Evolutionary conservation across 345 rosid species (phyloP).

Genomic region (Populus pruinosa): DNA sequence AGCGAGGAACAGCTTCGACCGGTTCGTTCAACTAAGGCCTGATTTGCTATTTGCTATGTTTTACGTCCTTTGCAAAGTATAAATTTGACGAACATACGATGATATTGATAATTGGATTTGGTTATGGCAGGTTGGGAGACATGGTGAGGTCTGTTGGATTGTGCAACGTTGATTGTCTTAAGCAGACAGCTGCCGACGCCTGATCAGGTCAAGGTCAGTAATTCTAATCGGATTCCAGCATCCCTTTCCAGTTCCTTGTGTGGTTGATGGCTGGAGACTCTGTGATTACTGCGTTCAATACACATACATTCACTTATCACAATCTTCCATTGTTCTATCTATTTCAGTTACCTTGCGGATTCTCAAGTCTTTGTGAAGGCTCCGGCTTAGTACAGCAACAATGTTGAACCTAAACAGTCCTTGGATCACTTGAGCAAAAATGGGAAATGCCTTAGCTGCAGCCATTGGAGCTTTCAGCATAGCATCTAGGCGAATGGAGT

Average conservation of each 20-base stretch:
- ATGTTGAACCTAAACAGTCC: background rate
- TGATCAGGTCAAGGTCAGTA: constrained; percentile 14
- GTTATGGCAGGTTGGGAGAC: constrained; percentile 60
- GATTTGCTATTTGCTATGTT: background rate
- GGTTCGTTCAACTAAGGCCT: constrained; percentile 39
- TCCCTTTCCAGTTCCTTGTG: background rate
- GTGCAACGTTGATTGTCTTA: constrained; percentile 73
- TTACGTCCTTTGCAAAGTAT: background rate
- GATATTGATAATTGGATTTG: background rate
- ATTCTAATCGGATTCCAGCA: background rate
- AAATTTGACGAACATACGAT: background rate
- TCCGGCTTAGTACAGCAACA: background rate
- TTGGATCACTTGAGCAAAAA: background rate
- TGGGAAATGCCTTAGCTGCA: background rate
- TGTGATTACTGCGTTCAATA: background rate
- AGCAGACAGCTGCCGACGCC: constrained; percentile 45
- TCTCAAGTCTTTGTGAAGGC: background rate
- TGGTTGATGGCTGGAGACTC: background rate
- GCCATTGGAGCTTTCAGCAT: background rate
- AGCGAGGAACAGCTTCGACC: constrained; percentile 75
- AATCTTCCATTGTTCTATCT: background rate
- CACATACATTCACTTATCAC: background rate
- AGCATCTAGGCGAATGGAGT: background rate
- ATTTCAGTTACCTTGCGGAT: background rate
- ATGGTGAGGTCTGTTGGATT: constrained; percentile 76